Evolutionary conservation across 768 basidiomycete species (phyloP), one percentile per base, ranked within the genome.

Genomic region (Obba rivulosa): DNA sequence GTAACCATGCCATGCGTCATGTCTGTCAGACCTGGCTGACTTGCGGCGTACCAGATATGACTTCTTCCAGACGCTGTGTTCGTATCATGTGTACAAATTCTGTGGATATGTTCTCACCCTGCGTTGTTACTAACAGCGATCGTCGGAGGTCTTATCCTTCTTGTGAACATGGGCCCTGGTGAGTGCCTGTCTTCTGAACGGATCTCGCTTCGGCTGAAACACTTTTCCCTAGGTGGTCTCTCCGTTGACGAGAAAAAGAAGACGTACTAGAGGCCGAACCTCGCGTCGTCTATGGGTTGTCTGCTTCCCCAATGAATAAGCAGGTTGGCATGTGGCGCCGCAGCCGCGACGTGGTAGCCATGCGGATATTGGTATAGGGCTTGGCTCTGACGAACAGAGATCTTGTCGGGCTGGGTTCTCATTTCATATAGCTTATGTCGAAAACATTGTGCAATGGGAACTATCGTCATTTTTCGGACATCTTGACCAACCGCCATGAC

Each of bases 231-330:
- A 87, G 87, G 96, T 51, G 95, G 94, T 54, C 77, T 98, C 52
- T 97, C 94, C 3, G 90, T 98, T 52, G 96, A 98, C 69, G 94
- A 97, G 77, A 97, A 97, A 79, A 99, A 99, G 78, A 98, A 98
- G 79, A 92, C 84, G 18, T 92, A 79, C 58, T 92, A 53, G 28
- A 13, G 28, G 28, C 5, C 28, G 7, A 13, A 31, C 13, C 28
- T 31, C 28, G 5, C 7, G 28, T 31, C 28, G 28, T 31, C 28
- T 31, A 31, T 31, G 7, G n/a, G 28, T 31, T 13, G 28, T 13
- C 28, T 31, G 28, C 7, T 13, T 31, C 7, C 28, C 28, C 28
- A 13, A 31, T 7, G 13, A 5, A 13, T 13, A 31, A 31, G 7
- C 5, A 13, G 28, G 7, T 31, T 31, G 13, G 28, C 28, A 13